These are phyloP conservation scores for Lepidium sativum DNA, from an alignment of 345 rosid genomes.

Conservation along the genomic window DNA sequence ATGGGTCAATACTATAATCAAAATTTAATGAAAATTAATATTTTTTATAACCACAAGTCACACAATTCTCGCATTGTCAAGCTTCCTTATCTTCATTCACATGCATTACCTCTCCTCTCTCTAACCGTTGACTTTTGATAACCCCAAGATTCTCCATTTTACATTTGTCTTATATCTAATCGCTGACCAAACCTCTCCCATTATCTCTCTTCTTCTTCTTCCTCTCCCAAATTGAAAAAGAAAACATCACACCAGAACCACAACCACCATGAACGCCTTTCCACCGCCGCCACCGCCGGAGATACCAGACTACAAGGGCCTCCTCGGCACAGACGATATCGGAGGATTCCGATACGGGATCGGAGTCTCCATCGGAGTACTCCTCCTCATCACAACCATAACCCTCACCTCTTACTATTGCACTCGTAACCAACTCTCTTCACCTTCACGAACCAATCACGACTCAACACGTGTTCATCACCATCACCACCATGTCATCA, in stretches of 20 bases:
- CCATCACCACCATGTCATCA: conserved; percentile 20
- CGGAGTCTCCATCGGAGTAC: conserved; percentile 43
- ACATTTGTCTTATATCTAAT: conserved; percentile 17
- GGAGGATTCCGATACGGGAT: conserved; percentile 46
- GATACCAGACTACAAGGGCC: conserved; percentile 15
- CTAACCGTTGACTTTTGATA: conserved; percentile 21
- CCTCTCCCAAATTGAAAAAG: background rate
- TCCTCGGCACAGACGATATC: conserved; percentile 23
- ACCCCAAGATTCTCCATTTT: conserved; percentile 17
- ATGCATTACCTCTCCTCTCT: conserved; percentile 19
- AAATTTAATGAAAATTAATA: background rate
- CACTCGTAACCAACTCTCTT: conserved; percentile 30
- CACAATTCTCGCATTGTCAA: conserved; percentile 22
- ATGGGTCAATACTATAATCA: background rate
- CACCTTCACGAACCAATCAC: conserved; percentile 5
- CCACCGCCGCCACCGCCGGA: conserved; percentile 19
- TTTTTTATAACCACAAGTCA: conserved; percentile 7
- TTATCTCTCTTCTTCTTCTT: background rate
- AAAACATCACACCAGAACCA: background rate
- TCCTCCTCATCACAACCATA: conserved; percentile 43
- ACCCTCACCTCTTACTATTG: conserved; percentile 45
- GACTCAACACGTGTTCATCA: conserved; percentile 5
- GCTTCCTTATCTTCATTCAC: conserved; percentile 25
- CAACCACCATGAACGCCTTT: conserved; percentile 11
- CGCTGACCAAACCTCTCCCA: conserved; percentile 17